phyloP scores from a whole-genome alignment of 2,329 filamentous ascomycete genomes.

The Colletotrichum sp. region DNA sequence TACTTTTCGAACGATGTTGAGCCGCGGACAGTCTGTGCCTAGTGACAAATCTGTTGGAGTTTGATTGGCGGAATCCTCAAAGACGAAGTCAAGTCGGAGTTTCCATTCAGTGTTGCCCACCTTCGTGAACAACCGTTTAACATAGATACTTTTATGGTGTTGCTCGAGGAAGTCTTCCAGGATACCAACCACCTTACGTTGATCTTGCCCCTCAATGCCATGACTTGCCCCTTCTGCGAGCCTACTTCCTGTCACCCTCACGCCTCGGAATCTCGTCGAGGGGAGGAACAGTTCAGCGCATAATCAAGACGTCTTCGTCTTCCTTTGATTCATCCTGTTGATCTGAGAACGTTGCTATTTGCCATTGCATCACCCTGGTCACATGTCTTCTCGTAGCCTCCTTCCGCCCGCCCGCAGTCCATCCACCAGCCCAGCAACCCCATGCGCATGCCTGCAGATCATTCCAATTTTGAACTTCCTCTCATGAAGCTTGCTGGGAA shows the following conservation, averaged over 20 bases:
- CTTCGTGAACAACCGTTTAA: neutral
- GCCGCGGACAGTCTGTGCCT: fast-evolving
- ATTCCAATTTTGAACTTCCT: neutral
- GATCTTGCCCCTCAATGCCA: neutral
- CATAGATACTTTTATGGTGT: fast-evolving
- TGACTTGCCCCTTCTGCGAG: neutral
- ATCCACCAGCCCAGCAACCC: neutral
- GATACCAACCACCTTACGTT: neutral
- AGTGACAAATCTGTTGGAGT: neutral
- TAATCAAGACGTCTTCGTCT: neutral
- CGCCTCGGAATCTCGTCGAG: neutral
- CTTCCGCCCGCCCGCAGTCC: neutral
- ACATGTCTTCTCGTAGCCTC: neutral
- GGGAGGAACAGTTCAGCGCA: neutral
- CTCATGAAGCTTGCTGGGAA: neutral
- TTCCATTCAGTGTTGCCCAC: fast-evolving
- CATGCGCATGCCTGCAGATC: neutral
- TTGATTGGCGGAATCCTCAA: neutral
- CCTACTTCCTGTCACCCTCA: fast-evolving
- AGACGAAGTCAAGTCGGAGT: neutral
- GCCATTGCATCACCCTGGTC: neutral
- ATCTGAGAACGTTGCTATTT: neutral
- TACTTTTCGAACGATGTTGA: too few relatives aligned
- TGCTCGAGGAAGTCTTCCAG: neutral
- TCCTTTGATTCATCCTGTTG: neutral